Evolutionary conservation across 768 basidiomycete genomes (phyloP).

Genomic region (Xerocomellus chrysenteron): DNA sequence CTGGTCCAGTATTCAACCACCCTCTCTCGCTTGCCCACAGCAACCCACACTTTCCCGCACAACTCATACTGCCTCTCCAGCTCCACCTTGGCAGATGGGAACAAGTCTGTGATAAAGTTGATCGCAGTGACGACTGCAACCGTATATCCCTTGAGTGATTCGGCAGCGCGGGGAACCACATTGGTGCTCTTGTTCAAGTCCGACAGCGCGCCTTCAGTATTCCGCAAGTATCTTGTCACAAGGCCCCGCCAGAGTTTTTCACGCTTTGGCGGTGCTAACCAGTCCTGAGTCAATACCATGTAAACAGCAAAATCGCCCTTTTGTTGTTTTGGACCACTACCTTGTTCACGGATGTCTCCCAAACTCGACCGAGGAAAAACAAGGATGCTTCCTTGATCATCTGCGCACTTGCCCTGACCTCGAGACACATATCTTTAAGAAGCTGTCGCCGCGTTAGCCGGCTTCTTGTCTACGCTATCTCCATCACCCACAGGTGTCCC

Average conservation of each 20-base stretch:
- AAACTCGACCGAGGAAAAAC: slow-evolving; percentile 17
- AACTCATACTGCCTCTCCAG: slow-evolving; percentile 15
- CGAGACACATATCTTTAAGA: slow-evolving; percentile 19
- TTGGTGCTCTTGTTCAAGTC: slow-evolving; percentile 6
- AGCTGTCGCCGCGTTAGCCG: slow-evolving; percentile 7
- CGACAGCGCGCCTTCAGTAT: slow-evolving; percentile 20
- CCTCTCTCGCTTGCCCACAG: slow-evolving; percentile 14
- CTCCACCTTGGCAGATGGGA: slow-evolving; percentile 15
- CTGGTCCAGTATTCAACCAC: slow-evolving; percentile 17
- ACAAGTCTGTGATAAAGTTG: slow-evolving; percentile 22
- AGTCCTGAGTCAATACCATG: slow-evolving; percentile 12
- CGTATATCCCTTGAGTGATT: slow-evolving; percentile 16
- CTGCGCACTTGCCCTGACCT: slow-evolving; percentile 12
- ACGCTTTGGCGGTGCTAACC: slow-evolving; percentile 21
- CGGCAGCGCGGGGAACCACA: slow-evolving; percentile 12
- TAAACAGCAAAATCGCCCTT: neutral
- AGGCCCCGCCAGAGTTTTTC: slow-evolving; percentile 20
- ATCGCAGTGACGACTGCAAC: slow-evolving; percentile 19
- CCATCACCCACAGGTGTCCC: slow-evolving; percentile 14
- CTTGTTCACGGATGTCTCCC: slow-evolving; percentile 5
- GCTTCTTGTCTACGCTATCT: neutral
- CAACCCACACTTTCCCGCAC: slow-evolving; percentile 23
- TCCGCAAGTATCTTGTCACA: slow-evolving; percentile 21
- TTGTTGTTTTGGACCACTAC: neutral
- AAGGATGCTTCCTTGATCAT: slow-evolving; percentile 28